A percentile compares a stretch with the other conserved stretches of the same genome.
phyloP scores from a whole-genome alignment of 2,329 filamentous ascomycete genomes.

The Aspergillus nomiae region DNA sequence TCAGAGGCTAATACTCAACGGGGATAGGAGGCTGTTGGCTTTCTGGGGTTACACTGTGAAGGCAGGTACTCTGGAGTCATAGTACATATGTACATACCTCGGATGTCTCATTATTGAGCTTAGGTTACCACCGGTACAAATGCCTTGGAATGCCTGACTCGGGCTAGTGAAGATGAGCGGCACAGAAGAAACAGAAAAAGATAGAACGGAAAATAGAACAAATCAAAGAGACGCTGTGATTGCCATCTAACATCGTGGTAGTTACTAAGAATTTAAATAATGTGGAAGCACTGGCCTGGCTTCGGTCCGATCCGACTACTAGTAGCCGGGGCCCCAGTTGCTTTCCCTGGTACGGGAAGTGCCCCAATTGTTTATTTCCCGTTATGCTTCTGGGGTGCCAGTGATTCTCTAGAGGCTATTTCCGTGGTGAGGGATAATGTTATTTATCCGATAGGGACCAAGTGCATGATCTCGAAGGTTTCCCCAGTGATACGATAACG shows the following conservation, averaged over 20 bases:
- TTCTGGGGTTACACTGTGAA: background rate
- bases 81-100: background rate
- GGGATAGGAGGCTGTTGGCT: background rate
- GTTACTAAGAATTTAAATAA: background rate
- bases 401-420: background rate
- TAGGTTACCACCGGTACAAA: background rate
- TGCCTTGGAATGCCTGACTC: background rate
- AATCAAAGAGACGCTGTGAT: background rate
- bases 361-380: background rate
- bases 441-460: background rate
- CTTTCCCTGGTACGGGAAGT: constrained; percentile 16
- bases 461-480: background rate
- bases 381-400: background rate
- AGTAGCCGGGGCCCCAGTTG: constrained; percentile 8
- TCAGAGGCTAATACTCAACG: background rate
- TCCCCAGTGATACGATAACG: background rate
- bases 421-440: background rate
- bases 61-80: background rate
- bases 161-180: background rate
- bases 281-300: background rate
- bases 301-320: constrained; percentile 22
- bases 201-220: background rate
- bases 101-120: background rate
- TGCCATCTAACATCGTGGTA: background rate
- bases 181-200: background rate